Conservation (phyloP, 345 rosid genomes). For the Camelina laxa region DNA sequence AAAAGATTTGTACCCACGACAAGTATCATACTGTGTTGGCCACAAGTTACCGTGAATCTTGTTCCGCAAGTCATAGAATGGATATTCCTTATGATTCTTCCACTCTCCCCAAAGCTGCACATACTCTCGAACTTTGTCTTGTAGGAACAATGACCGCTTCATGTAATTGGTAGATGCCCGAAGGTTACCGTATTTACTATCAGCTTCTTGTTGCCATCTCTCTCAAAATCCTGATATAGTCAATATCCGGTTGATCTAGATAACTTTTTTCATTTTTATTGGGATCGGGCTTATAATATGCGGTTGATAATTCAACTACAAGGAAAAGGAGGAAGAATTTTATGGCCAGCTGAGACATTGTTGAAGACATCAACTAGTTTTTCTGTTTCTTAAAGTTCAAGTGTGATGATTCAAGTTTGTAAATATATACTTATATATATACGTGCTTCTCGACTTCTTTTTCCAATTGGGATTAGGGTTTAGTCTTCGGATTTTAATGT, state of each 20-base stretch:
- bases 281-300: background rate
- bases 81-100: background rate
- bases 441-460: background rate
- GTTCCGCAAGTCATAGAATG: background rate
- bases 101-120: background rate
- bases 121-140: background rate
- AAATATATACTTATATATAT: too few species aligned
- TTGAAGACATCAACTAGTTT: background rate
- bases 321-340: conserved; percentile 6
- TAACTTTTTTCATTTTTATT: too few species aligned
- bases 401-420: too few species aligned
- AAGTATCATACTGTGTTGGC: background rate
- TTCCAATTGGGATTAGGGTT: background rate
- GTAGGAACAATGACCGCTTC: background rate
- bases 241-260: background rate
- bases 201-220: background rate
- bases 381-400: background rate
- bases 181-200: background rate
- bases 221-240: background rate
- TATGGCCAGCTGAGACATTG: conserved; percentile 4
- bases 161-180: background rate
- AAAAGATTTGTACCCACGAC: background rate
- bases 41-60: background rate
- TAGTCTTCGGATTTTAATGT: too few species aligned
- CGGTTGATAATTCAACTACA: background rate